Evolutionary conservation across 2,329 filamentous ascomycete species (phyloP), one percentile per base, ranked within the genome.

Genomic region (Curvularia sp.): DNA sequence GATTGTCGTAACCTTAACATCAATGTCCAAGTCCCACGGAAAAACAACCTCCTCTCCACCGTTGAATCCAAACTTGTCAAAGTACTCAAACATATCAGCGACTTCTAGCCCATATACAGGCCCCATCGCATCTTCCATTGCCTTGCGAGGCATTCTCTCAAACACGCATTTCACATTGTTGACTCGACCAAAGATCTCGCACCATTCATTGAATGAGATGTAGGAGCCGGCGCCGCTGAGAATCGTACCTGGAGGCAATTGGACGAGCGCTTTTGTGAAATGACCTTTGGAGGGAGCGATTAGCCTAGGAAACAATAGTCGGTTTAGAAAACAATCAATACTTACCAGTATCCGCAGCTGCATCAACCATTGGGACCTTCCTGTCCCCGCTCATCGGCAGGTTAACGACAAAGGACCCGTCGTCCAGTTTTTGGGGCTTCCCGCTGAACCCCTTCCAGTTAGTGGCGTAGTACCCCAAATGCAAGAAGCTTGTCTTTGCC

Each of bases 41-140:
- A 72, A 68, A 2, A 77, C 59, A 7, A 76, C 64, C 39, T 63
- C 63, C 55, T 78, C 74, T 0, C 71, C 61, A 0, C 76, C 76
- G 63, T 77, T 71, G 55, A 75, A 79, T 1, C 77, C 77, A 62
- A 71, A 77, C 43, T 76, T 69, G 15, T 70, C 68, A 53, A 76
- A 72, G 19, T 75, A 78, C 47, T 65, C 56, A 21, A 67, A 72
- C 63, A 73, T 76, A 47, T 78, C 73, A 0, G 65, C 72, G 10
- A 74, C 52, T 49, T 77, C 76, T 55, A 55, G 38, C 47, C 73
- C 60, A 34, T 73, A 43, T 1, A 59, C 5, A 13, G 68, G 59
- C 0, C 64, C 66, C 38, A 74, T 62, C 3, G 56, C 51, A 5
- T 69, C 61, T 30, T 71, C 67, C 15, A 78, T 21, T 10, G 53